phyloP scores from a whole-genome alignment of 1,284 basidiomycete genomes.

The Schizophyllum amplum region DNA sequence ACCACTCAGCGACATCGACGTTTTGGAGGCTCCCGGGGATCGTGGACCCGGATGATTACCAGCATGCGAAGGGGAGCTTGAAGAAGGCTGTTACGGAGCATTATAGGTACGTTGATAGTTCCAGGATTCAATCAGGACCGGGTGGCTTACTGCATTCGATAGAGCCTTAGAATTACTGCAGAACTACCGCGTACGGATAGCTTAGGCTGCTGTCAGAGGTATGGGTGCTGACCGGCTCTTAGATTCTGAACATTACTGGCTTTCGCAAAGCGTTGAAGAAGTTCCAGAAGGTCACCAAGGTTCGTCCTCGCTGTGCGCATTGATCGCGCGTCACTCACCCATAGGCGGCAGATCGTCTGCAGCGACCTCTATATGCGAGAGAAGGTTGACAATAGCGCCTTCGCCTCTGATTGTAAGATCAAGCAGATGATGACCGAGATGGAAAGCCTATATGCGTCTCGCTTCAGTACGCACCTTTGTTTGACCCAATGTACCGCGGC shows the following conservation, averaged over 20 bases:
- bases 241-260: slow-evolving; percentile 85
- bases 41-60: slow-evolving; percentile 78
- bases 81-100: slow-evolving; percentile 81
- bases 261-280: slow-evolving; percentile 92
- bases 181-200: slow-evolving; percentile 63
- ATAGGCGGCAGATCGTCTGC: slow-evolving; percentile 39
- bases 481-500: slow-evolving; percentile 4
- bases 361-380: slow-evolving; percentile 73
- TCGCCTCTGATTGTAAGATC: slow-evolving; percentile 56
- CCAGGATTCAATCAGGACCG: no score
- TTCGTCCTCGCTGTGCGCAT: slow-evolving; percentile 31
- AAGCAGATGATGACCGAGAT: slow-evolving; percentile 65
- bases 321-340: slow-evolving; percentile 34
- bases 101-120: slow-evolving; percentile 72
- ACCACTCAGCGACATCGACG: neutral
- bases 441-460: slow-evolving; percentile 64
- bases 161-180: slow-evolving; percentile 75
- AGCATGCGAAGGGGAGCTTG: slow-evolving; percentile 74
- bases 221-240: neutral
- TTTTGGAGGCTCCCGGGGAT: neutral
- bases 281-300: slow-evolving; percentile 81
- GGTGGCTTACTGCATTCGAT: slow-evolving; percentile 80
- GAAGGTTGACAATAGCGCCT: slow-evolving; percentile 57
- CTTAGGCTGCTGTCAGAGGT: slow-evolving; percentile 20
- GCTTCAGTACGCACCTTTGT: slow-evolving; percentile 53